Base-by-base conservation (phyloP, 2,329 filamentous ascomycete genomes). In the Sarocladium oryzae region DNA sequence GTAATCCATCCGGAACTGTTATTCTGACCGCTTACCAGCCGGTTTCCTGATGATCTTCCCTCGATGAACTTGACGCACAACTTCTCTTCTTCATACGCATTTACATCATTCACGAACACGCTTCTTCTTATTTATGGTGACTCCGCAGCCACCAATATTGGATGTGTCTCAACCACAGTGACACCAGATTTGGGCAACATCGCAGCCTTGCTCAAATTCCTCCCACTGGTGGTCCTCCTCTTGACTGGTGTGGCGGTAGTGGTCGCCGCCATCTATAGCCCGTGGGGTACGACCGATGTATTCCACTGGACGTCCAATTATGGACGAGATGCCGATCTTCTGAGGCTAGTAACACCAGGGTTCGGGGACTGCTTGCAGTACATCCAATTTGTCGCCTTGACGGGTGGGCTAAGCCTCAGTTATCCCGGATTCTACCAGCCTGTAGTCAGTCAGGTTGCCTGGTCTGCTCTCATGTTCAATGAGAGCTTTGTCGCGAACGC, bases 261-360 rank as follows among this genome's bases (percentile, higher is more conserved):
- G 32, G 83, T 89, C 57, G 90, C 93, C 2, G 88, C 84, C 48
- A 88, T 95, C 33, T 92, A 84, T 64, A 96, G 91, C 62, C 93
- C 93, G 0, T 99, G 93, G 92, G 93, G 93, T 18, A 88, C 89
- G 1, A 82, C 82, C 7, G 88, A 99, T 64, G 77, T 92, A 18
- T 97, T 97, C 66, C 85, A 88, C 58, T 99, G 92, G 90, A 90
- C 89, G n/a, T 95, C 89, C 63, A 99, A 99, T 65, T 97, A 95
- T 65, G 93, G 93, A 32, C 84, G 92, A 58, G 93, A 99, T 60
- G 88, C 89, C 55, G 93, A 99, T 69, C 74, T 96, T 57, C 75
- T 99, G 51, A 84, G 93, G 51, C 76, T 99, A 45, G 89, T 99
- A 30, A 99, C 93, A 0, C 93, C 93, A 4, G 93, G 93, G 1